phyloP scores from a whole-genome alignment of 2,329 filamentous ascomycete genomes.

The Exophiala aquamarina region DNA sequence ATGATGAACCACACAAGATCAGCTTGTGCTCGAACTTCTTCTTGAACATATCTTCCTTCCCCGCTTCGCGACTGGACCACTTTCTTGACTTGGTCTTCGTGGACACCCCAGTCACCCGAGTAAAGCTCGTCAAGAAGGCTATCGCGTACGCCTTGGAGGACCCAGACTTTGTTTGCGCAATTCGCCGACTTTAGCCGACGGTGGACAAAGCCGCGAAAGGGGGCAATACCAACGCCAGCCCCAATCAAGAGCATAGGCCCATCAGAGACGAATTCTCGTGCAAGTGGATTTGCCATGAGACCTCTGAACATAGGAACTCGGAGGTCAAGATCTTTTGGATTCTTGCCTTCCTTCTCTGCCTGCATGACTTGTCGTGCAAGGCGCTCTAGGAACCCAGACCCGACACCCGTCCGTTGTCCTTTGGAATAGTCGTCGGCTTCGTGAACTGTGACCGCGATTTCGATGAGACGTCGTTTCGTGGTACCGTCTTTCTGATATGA shows the following conservation, averaged over 20 bases:
- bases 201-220: conserved; percentile 96
- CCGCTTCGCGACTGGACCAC: conserved; percentile 75
- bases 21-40: conserved; percentile 86
- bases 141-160: conserved; percentile 91
- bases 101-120: conserved; percentile 91
- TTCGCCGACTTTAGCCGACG: conserved; percentile 90
- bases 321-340: conserved; percentile 57
- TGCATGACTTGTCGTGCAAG: conserved; percentile 72
- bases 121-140: conserved; percentile 94
- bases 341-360: conserved; percentile 61
- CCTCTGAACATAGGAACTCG: conserved; percentile 97
- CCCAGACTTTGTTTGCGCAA: conserved; percentile 97
- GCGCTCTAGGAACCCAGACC: conserved; percentile 90
- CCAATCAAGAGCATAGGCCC: conserved; percentile 98
- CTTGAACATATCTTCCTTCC: conserved; percentile 89
- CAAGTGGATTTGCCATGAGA: conserved; percentile 94
- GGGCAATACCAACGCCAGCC: conserved; percentile 92
- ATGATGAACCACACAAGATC: conserved; percentile 99
- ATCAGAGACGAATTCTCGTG: conserved; percentile 85
- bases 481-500: conserved; percentile 68
- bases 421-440: conserved; percentile 77
- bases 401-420: conserved; percentile 75
- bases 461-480: conserved; percentile 78
- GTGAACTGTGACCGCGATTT: conserved; percentile 96
- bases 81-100: conserved; percentile 82